Base-by-base conservation (phyloP, 768 basidiomycete genomes). In the Asterophora lycoperdoides region DNA sequence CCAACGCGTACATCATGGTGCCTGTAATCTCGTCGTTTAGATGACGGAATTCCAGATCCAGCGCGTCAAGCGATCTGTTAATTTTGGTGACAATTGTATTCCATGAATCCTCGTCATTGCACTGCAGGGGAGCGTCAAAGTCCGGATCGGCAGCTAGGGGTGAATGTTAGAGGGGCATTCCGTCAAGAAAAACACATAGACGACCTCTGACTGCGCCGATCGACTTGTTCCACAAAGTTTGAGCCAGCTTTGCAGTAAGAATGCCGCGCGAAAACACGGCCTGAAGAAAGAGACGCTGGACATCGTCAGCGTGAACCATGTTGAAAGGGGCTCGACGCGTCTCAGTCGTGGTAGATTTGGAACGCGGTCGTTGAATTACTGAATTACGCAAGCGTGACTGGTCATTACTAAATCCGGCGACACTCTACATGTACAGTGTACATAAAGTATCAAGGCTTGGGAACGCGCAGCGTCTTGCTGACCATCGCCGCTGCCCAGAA, bases 401-500 rank as follows among this genome's bases (percentile, higher is more conserved):
- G 53, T 53, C 55, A 55, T 57, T 41, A 39, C 43, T 34, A 44
- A 41, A 48, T 28, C 34, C 30, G 20, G 18, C 18, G 19, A 37
- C 33, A 45, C 38, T 26, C 13, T n/a, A 15, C 33, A 38, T 20
- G 5, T 5, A 15, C 23, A 23, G 14, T 37, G n/a, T 17, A 11
- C 67, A 23, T 6, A n/a, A n/a, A n/a, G n/a, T 23, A 23, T 89
- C 39, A 79, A 58, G 57, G 48, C 69, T 93, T 93, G 10, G 90
- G 89, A 44, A 97, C 81, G 42, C 83, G 79, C 39, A 99, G 73
- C 13, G 96, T 98, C 72, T 98, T 98, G 77, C 91, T 94, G 55
- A 99, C 89, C 95, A 99, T 98, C 41, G 89, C 87, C 13, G 93
- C 86, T 8, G 89, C 95, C 94, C 93, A 98, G 10, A 74, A 63